These are phyloP conservation scores for Rhizophagus clarus DNA, from an alignment of 192 early-diverging fungal genomes.

Conservation along the genomic window DNA sequence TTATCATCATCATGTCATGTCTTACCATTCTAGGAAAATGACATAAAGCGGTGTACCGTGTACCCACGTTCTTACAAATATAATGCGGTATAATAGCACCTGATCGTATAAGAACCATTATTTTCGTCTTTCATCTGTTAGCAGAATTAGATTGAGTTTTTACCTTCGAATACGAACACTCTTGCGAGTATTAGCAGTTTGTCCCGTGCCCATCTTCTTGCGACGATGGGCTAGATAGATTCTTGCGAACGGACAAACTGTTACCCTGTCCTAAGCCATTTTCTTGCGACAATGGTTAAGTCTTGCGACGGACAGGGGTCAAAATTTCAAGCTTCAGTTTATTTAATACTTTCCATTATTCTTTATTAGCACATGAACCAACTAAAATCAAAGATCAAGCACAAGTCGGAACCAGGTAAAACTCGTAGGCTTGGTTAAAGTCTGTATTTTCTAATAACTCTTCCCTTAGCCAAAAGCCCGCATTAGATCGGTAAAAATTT, in stretches of 20 bases:
- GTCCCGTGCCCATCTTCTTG: neutral
- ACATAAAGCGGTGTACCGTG: too few species aligned
- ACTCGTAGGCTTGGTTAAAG: neutral
- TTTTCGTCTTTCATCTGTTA: too few species aligned
- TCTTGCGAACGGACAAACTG: neutral
- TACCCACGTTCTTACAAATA: too few species aligned
- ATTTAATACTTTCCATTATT: neutral
- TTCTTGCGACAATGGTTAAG: neutral
- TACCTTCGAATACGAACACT: neutral
- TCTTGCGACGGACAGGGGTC: neutral
- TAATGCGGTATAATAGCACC: too few species aligned
- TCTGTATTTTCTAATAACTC: too few species aligned
- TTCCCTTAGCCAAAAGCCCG: too few species aligned
- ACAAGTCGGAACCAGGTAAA: neutral
- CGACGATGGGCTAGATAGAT: neutral
- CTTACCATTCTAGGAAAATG: too few species aligned
- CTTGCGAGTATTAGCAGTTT: neutral
- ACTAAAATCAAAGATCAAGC: neutral
- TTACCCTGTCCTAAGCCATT: neutral
- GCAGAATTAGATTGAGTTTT: too few species aligned
- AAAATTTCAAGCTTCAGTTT: neutral
- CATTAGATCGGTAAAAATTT: too few species aligned
- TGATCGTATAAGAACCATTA: too few species aligned
- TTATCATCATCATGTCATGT: too few species aligned
- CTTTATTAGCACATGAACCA: neutral